These are phyloP conservation scores for Neofusicoccum kwambonambiense DNA, from an alignment of 2,329 filamentous ascomycete genomes.

Conservation along the genomic window DNA sequence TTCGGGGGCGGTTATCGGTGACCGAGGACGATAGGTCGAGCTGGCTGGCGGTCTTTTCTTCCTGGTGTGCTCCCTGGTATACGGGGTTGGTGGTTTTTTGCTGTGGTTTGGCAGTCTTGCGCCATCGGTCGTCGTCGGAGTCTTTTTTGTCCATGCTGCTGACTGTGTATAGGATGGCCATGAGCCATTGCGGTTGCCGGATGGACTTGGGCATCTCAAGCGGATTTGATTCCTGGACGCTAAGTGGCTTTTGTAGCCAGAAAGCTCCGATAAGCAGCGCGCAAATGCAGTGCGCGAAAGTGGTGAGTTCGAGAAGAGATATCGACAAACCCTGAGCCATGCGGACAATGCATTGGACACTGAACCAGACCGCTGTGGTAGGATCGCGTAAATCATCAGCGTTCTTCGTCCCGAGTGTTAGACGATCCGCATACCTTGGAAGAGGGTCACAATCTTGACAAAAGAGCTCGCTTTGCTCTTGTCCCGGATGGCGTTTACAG, in stretches of 20 bases:
- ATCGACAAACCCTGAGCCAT: background rate
- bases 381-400: too few species aligned
- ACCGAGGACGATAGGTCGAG: background rate
- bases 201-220: background rate
- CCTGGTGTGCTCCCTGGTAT: background rate
- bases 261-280: background rate
- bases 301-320: background rate
- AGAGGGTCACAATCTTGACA: background rate
- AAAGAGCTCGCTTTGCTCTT: slow-evolving; percentile 16
- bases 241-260: background rate
- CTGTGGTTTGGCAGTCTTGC: background rate
- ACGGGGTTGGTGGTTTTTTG: background rate
- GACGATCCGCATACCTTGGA: background rate
- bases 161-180: background rate
- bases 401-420: background rate
- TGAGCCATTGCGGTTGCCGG: background rate
- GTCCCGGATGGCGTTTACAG: slow-evolving; percentile 13
- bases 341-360: background rate
- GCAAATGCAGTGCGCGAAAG: slow-evolving; percentile 1
- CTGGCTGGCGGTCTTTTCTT: background rate
- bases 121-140: background rate
- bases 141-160: background rate
- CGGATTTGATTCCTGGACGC: background rate
- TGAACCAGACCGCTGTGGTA: background rate
- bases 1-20: background rate